phyloP scores from a whole-genome alignment of 805 yeast genomes.

The Ogataea degrootiae region DNA sequence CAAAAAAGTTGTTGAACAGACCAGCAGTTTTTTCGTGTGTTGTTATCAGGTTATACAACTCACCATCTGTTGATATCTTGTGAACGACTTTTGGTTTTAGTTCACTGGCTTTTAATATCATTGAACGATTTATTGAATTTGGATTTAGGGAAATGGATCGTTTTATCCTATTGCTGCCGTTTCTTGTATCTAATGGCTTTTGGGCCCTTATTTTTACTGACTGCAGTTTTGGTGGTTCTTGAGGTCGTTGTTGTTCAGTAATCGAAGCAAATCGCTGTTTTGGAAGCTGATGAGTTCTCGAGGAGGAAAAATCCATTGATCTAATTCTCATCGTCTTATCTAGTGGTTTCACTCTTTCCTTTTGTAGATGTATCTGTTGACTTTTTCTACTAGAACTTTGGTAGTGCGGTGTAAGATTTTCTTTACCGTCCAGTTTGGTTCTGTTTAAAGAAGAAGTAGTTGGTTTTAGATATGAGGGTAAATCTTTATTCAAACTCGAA shows the following conservation, averaged over 20 bases:
- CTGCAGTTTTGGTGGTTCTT: background rate
- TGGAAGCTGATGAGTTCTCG: background rate
- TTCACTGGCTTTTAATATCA: background rate
- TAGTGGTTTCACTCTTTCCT: background rate
- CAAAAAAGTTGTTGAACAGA: constrained; percentile 6
- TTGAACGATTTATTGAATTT: background rate
- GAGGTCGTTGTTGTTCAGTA: background rate
- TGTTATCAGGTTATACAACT: constrained; percentile 5
- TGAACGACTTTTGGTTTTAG: background rate
- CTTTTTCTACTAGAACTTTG: background rate
- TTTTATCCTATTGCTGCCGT: background rate
- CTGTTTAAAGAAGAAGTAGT: constrained; percentile 16
- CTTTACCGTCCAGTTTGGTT: constrained; percentile 11
- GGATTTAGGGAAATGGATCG: background rate
- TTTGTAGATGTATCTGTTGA: constrained; percentile 1
- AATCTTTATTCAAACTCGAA: constrained; percentile 4
- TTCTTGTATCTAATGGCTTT: background rate
- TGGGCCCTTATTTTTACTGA: background rate
- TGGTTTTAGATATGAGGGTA: constrained; percentile 20
- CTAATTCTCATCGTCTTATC: constrained; percentile 11
- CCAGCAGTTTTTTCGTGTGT: constrained; percentile 4
- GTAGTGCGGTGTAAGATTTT: constrained; percentile 6
- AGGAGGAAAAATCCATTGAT: constrained; percentile 6
- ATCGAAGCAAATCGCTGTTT: background rate
- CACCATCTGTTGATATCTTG: constrained; percentile 6